Percentiles rank a stretch among this genome's conserved stretches.
Evolutionary conservation across 2,329 filamentous ascomycete genomes (phyloP).

Genomic region (Neonectria punicea): DNA sequence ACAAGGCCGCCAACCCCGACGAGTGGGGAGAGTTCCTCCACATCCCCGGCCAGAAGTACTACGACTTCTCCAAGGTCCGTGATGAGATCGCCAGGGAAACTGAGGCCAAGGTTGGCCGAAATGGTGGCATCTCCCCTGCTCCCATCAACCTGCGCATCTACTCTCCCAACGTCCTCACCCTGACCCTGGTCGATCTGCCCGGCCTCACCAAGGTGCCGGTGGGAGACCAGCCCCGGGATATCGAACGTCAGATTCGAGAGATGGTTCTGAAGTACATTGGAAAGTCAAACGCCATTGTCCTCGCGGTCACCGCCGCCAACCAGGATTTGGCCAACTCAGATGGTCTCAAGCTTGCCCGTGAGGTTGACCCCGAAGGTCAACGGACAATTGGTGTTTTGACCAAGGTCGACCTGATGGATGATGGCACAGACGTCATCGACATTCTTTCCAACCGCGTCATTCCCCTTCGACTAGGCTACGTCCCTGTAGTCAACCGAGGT

Average conservation of each 20-base stretch:
- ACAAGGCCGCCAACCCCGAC: slow-evolving; percentile 89
- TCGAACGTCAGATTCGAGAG: slow-evolving; percentile 94
- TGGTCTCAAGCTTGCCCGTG: slow-evolving; percentile 92
- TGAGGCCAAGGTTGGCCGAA: slow-evolving; percentile 93
- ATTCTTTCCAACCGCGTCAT: slow-evolving; percentile 98
- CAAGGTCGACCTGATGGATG: slow-evolving; percentile 99
- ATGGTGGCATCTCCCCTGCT: slow-evolving; percentile 94
- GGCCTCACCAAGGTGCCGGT: slow-evolving; percentile 97
- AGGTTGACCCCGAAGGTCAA: slow-evolving; percentile 97
- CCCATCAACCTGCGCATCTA: slow-evolving; percentile 99
- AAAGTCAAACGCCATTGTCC: slow-evolving; percentile 97
- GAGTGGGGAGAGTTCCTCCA: slow-evolving; percentile 99
- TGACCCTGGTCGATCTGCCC: slow-evolving; percentile 95
- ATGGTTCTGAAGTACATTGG: slow-evolving; percentile 99
- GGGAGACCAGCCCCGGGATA: slow-evolving; percentile 95
- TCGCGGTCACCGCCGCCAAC: slow-evolving; percentile 96
- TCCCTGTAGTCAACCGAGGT: slow-evolving; percentile 97
- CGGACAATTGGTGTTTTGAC: slow-evolving; percentile 98
- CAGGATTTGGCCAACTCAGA: slow-evolving; percentile 99
- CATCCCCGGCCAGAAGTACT: slow-evolving; percentile 96
- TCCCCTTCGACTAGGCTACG: slow-evolving; percentile 91
- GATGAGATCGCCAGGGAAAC: slow-evolving; percentile 98
- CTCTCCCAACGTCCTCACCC: slow-evolving; percentile 96
- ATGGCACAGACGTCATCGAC: slow-evolving; percentile 97
- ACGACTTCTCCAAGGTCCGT: slow-evolving; percentile 97